Evolutionary conservation across 2,329 filamentous ascomycete genomes (phyloP), one percentile per base, ranked within the genome.

Genomic region (Tolypocladium pustulatum): DNA sequence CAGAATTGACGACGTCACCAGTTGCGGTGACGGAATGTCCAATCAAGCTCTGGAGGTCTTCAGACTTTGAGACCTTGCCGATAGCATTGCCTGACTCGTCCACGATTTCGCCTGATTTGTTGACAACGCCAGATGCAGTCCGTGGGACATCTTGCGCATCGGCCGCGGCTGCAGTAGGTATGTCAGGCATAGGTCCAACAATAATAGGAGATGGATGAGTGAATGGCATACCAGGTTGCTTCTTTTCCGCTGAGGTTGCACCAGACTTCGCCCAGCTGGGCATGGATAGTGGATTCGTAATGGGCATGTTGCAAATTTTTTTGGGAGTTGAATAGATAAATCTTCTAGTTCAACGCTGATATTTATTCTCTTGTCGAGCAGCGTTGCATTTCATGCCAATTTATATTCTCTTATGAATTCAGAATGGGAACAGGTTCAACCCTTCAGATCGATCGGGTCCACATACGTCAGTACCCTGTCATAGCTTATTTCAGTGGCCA

Each of bases 41-140:
- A 38, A 71, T 66, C 15, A 79, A 68, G 32, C 75, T 72, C 56
- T 73, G 69, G 40, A 73, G 63, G 51, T 78, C 72, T 55, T 67
- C 61, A 27, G 73, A 71, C 49, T 75, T 72, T 56, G 69, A 68
- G 58, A 79, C 68, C 60, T 68, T 75, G 57, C 76, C 77, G 49
- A 79, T 65, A 10, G 68, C 69, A 56, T 77, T 76, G 56, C 76
- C 77, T 13, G 73, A 65, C 13, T 74, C 67, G 59, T 79, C 76
- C 41, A 79, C 67, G 22, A 79, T 73, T 20, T 78, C 75, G 20
- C 78, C 77, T 27, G 68, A 64, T 60, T 77, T 74, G 65, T 73
- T 76, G 56, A 79, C 77, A 55, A 73, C 69, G 40, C 75, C 72
- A 22, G 72, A 74, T 53, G 71, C 71, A 15, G 76, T 73, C 56